phyloP scores from a whole-genome alignment of 495 filamentous ascomycete species.

The Neurospora intermedia region DNA sequence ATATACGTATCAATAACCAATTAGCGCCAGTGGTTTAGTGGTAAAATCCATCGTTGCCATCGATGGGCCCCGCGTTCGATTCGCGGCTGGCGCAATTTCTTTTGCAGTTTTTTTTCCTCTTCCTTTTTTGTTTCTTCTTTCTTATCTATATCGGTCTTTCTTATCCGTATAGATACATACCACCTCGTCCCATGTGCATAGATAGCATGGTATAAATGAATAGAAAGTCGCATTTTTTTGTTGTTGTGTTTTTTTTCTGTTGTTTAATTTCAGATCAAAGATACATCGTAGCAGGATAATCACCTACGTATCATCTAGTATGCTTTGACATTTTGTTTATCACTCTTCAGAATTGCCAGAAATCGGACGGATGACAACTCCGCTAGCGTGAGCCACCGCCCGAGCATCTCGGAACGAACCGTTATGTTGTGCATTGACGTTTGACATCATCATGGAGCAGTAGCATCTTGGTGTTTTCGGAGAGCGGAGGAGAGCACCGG shows the following conservation, averaged over 20 bases:
- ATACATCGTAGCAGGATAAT: too few relatives aligned
- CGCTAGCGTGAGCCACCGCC: neutral
- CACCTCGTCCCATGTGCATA: too few relatives aligned
- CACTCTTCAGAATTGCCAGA: neutral
- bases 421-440: neutral
- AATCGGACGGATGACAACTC: neutral
- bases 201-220: too few relatives aligned
- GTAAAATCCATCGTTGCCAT: slow-evolving; percentile 46
- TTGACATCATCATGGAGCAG: neutral
- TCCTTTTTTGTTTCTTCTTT: neutral
- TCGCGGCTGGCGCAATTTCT: slow-evolving; percentile 35
- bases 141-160: too few relatives aligned
- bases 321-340: neutral
- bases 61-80: slow-evolving; percentile 44
- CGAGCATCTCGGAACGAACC: neutral
- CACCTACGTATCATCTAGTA: too few relatives aligned
- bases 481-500: neutral
- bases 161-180: too few relatives aligned
- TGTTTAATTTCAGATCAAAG: too few relatives aligned
- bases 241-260: too few relatives aligned
- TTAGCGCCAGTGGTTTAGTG: slow-evolving; percentile 34
- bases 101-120: neutral
- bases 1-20: neutral
- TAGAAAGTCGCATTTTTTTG: too few relatives aligned
- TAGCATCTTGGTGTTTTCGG: neutral